Evolutionary conservation across 1,284 basidiomycete genomes (phyloP).

Genomic region (Filobasidium uniguttulatum): DNA sequence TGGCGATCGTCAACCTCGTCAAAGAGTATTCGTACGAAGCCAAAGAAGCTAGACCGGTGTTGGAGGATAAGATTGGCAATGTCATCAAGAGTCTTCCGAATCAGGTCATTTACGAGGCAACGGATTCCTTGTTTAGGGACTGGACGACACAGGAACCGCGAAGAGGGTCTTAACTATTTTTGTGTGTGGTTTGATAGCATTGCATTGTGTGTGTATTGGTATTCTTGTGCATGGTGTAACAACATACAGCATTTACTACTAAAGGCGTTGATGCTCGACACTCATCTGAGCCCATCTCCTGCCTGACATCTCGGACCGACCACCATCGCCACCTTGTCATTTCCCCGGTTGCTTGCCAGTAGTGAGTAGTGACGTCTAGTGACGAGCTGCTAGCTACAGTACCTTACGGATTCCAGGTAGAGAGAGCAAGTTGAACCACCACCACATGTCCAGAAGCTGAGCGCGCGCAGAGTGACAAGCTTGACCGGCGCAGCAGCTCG

Average conservation of each 20-base stretch:
- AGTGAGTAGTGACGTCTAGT: too few relatives aligned
- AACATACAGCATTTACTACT: too few relatives aligned
- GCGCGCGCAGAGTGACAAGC: too few relatives aligned
- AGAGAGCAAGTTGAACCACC: too few relatives aligned
- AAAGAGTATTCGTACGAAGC: slow-evolving; percentile 65
- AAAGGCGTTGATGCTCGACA: neutral
- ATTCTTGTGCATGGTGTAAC: neutral
- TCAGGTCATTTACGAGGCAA: slow-evolving; percentile 68
- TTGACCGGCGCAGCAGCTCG: too few relatives aligned
- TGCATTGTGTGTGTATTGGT: neutral
- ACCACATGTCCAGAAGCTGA: too few relatives aligned
- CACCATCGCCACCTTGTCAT: too few relatives aligned
- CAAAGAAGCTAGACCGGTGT: slow-evolving; percentile 51
- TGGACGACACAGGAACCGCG: slow-evolving; percentile 4
- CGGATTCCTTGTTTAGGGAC: slow-evolving; percentile 85
- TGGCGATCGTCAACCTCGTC: slow-evolving; percentile 74
- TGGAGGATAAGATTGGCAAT: slow-evolving; percentile 67
- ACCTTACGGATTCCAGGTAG: too few relatives aligned
- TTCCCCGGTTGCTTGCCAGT: too few relatives aligned
- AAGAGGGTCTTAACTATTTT: neutral
- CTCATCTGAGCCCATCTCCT: neutral
- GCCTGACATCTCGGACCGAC: neutral
- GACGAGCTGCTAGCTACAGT: too few relatives aligned
- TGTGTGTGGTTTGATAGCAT: too few relatives aligned
- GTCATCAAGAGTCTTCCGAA: slow-evolving; percentile 74